phyloP scores from a whole-genome alignment of 768 basidiomycete genomes.

The Boletellus emodensis region DNA sequence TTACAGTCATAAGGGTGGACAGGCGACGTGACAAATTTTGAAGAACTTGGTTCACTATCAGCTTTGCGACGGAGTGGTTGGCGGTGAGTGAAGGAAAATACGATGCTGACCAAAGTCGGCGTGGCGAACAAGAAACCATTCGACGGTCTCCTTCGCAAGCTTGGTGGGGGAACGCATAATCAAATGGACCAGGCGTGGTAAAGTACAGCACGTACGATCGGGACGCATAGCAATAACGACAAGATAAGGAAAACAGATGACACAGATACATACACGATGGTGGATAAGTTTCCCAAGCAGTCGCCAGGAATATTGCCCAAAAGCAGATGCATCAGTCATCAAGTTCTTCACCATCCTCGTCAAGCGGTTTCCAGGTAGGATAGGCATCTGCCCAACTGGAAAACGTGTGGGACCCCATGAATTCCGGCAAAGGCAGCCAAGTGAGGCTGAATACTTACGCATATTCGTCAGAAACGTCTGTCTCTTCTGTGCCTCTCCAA shows the following conservation, averaged over 20 bases:
- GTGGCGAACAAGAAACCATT: too few species aligned
- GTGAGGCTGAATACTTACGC: not conserved
- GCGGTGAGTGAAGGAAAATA: too few species aligned
- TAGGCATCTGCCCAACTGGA: constrained; percentile 14
- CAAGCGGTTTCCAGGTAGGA: constrained; percentile 13
- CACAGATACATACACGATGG: not conserved
- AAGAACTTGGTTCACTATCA: not conserved
- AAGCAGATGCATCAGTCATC: not conserved
- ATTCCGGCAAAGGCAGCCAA: too few species aligned
- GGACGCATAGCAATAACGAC: not conserved
- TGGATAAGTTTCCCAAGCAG: not conserved
- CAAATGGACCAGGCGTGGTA: not conserved
- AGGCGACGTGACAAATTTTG: too few species aligned
- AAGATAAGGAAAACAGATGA: not conserved
- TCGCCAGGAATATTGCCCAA: not conserved
- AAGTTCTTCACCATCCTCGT: constrained; percentile 14
- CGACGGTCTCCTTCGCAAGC: too few species aligned
- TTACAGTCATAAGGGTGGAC: too few species aligned
- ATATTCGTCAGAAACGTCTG: constrained; percentile 1
- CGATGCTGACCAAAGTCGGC: too few species aligned
- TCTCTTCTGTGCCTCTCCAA: constrained; percentile 1
- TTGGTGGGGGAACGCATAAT: too few species aligned
- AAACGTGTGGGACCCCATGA: not conserved
- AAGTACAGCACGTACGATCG: not conserved
- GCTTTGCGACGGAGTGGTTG: not conserved